Evolutionary conservation across 1,284 basidiomycete species (phyloP).

Genomic region (Apiotrichum mycotoxinovorans): DNA sequence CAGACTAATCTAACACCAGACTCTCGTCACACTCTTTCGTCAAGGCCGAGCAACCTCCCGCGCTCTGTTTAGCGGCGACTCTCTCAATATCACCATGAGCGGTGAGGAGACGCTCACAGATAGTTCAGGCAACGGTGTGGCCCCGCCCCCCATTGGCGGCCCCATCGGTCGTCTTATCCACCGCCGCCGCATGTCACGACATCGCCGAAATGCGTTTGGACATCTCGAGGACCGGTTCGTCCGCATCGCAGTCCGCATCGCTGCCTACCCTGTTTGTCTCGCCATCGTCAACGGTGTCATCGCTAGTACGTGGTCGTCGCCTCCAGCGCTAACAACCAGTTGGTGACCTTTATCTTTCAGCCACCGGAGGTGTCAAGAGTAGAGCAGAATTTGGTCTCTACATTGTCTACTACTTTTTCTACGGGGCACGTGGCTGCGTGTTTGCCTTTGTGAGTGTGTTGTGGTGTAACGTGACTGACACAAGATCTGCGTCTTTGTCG

Average conservation of each 20-base stretch:
- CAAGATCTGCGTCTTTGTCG: constrained; percentile 14
- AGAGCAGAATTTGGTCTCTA: constrained; percentile 16
- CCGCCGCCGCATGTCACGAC: constrained; percentile 1
- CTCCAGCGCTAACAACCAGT: constrained; percentile 1
- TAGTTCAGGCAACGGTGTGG: background rate
- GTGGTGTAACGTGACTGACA: background rate
- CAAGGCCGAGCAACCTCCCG: constrained; percentile 29
- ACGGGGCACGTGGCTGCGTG: constrained; percentile 14
- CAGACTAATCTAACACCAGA: constrained; percentile 2
- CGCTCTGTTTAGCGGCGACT: constrained; percentile 22
- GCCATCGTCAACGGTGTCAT: constrained; percentile 28
- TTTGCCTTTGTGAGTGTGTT: constrained; percentile 12
- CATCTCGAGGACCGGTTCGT: constrained; percentile 22
- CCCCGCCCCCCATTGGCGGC: background rate
- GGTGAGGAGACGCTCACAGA: constrained; percentile 1
- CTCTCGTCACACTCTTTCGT: constrained; percentile 29
- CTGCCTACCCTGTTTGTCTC: constrained; percentile 26
- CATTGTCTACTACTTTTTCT: constrained; percentile 22
- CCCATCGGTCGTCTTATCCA: constrained; percentile 4
- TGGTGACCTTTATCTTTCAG: constrained; percentile 19
- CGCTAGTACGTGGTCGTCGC: constrained; percentile 9
- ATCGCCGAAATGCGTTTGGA: constrained; percentile 10
- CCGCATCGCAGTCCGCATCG: constrained; percentile 25
- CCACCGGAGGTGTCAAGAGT: constrained; percentile 10
- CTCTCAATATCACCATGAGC: constrained; percentile 10